Evolutionary conservation across 768 basidiomycete genomes (phyloP), one percentile per base, ranked within the genome.

Genomic region (Lactarius akahatsu): DNA sequence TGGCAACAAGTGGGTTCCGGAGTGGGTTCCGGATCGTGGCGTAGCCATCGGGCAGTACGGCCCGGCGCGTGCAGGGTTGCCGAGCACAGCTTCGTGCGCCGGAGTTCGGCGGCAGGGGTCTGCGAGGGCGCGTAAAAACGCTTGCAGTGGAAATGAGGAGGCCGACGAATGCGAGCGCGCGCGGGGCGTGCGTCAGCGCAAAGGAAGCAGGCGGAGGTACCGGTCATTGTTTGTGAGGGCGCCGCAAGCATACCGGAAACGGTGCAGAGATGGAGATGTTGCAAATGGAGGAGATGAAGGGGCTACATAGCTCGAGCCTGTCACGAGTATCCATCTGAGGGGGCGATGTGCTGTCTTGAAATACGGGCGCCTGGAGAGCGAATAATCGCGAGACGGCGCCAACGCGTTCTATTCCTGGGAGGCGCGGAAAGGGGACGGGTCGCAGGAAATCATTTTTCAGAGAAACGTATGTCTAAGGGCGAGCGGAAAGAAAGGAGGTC

Each of bases 141-240:
- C 82, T 85, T 7, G 80, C 75, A 43, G 82, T 79, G 57, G 77
- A 71, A 6, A 80, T 77, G 3, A 83, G 83, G 3, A 86, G 76
- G 2, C 85, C 84, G 63, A 85, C 76, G 72, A 87, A 85, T 4
- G 83, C 78, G 26, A 86, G 80, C 18, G 84, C 82, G 43, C 80
- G 84, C 1, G 79, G 72, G 1, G 85, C 85, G 61, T 83, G 75
- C 10, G 74, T 71, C 5, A 79, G 71, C 23, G 79, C 78, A 47
- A 86, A 74, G 15, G 82, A 88, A 80, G 82, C 1, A 86, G 86
- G 72, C 83, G 84, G 47, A 87, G 79, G 70, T 86, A 85, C 0
- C 77, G 78, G 26, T 78, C 71, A 74, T 87, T 88, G 36, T 78
- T 82, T 20, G 79, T 77, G 38, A 86, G 78, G 9, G 34, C 28